These are phyloP conservation scores for Barbatosphaeria neglecta DNA, from an alignment of 495 filamentous ascomycete genomes.

Conservation along the genomic window DNA sequence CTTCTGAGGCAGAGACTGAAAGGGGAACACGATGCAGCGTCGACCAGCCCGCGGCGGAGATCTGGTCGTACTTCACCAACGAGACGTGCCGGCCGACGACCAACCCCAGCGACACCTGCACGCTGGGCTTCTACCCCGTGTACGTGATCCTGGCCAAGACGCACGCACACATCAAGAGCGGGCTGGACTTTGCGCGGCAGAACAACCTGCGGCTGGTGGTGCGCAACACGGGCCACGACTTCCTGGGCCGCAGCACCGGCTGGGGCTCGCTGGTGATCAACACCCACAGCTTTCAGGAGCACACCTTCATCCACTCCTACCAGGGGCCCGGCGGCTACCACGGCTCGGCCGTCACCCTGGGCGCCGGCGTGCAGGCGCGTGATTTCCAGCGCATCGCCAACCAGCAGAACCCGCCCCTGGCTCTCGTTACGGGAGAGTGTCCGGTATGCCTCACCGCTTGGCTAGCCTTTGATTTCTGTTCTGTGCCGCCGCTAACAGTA, in stretches of 20 bases:
- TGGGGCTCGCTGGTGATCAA: constrained; percentile 49
- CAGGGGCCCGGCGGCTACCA: constrained; percentile 22
- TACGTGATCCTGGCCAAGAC: constrained; percentile 41
- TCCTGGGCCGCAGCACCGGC: constrained; percentile 46
- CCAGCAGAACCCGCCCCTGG: constrained; percentile 31
- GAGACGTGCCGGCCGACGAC: constrained; percentile 32
- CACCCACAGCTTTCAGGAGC: constrained; percentile 49
- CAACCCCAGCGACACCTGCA: constrained; percentile 37
- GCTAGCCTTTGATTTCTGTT: constrained; percentile 1
- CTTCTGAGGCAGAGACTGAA: neutral
- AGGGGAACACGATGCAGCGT: constrained; percentile 13
- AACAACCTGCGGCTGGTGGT: constrained; percentile 51
- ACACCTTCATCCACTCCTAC: constrained; percentile 28
- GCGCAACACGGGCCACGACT: constrained; percentile 55
- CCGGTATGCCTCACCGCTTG: constrained; percentile 22
- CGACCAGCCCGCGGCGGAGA: constrained; percentile 24
- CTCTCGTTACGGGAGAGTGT: constrained; percentile 36
- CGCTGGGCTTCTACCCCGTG: constrained; percentile 43
- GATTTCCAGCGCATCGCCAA: constrained; percentile 30
- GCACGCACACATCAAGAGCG: constrained; percentile 31
- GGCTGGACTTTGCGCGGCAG: constrained; percentile 40
- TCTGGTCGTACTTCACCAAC: constrained; percentile 38
- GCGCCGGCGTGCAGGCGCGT: constrained; percentile 35
- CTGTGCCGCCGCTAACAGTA: constrained; percentile 25
- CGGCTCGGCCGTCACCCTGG: constrained; percentile 35